phyloP scores from a whole-genome alignment of 1,284 basidiomycete genomes.

The Pterulicium gracile region DNA sequence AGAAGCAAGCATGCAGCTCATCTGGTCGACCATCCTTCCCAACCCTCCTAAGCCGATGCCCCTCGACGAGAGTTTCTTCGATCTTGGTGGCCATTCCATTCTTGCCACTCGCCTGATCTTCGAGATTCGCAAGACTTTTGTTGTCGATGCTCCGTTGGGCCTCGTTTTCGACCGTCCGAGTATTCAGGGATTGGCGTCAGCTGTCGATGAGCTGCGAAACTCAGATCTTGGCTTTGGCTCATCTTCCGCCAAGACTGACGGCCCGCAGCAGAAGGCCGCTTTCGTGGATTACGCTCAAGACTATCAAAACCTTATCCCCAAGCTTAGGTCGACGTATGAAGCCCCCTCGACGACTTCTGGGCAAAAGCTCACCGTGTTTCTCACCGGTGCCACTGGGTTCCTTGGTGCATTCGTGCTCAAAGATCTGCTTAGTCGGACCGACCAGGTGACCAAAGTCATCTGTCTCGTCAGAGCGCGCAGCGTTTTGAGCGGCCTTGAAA shows the following conservation, averaged over 20 bases:
- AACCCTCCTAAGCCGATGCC: conserved; percentile 74
- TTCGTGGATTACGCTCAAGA: conserved; percentile 72
- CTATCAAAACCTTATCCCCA: conserved; percentile 51
- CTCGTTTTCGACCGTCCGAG: conserved; percentile 92
- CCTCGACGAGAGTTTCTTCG: conserved; percentile 94
- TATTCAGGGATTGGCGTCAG: conserved; percentile 68
- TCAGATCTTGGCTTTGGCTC: conserved; percentile 69
- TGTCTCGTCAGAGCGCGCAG: conserved; percentile 80
- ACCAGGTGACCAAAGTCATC: conserved; percentile 77
- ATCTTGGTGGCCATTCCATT: conserved; percentile 97
- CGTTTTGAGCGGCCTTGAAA: conserved; percentile 51
- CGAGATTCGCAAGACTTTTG: conserved; percentile 89
- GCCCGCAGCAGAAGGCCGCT: conserved; percentile 12
- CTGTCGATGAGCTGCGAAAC: conserved; percentile 71
- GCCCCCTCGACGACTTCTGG: conserved; percentile 39
- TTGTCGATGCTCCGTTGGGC: conserved; percentile 86
- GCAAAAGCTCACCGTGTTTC: conserved; percentile 69
- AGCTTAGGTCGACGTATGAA: conserved; percentile 53
- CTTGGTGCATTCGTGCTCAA: conserved; percentile 88
- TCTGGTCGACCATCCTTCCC: conserved; percentile 83
- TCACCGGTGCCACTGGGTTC: conserved; percentile 97
- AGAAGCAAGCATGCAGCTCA: conserved; percentile 69
- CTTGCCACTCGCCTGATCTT: conserved; percentile 96
- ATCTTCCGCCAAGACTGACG: background rate
- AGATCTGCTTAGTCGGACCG: conserved; percentile 61